phyloP scores from a whole-genome alignment of 352 stramenopile genomes.

The Phytophthora syringae region DNA sequence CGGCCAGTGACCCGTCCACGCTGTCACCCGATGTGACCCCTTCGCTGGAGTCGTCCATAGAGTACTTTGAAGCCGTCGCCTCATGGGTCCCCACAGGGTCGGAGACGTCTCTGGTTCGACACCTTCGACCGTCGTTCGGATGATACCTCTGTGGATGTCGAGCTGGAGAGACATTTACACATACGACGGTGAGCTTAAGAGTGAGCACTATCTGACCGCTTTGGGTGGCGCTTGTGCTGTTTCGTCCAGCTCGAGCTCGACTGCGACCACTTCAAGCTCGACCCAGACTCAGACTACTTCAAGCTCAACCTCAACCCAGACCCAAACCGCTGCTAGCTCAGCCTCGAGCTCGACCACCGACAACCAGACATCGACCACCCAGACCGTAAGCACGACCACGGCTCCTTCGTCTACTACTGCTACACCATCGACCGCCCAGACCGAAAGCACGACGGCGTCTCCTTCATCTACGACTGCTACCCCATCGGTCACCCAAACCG shows the following conservation, averaged over 20 bases:
- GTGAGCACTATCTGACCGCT: conserved; percentile 32
- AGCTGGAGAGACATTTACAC: conserved; percentile 64
- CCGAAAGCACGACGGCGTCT: no score
- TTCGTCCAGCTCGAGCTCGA: conserved; percentile 26
- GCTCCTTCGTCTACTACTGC: background rate
- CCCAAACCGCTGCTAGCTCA: conserved; percentile 7
- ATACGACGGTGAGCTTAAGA: conserved; percentile 54
- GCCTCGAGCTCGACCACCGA: conserved; percentile 1
- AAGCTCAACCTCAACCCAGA: conserved; percentile 2
- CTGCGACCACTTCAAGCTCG: conserved; percentile 14
- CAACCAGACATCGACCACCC: no score
- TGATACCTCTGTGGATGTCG: conserved; percentile 41
- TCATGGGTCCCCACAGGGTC: conserved; percentile 28
- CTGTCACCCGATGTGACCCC: conserved; percentile 45
- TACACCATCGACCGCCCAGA: background rate
- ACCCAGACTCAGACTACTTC: no score
- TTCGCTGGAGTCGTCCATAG: conserved; percentile 38
- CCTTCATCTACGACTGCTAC: no score
- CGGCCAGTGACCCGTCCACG: conserved; percentile 39
- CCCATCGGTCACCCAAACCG: no score
- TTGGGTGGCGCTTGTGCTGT: conserved; percentile 17
- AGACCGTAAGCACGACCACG: conserved; percentile 1
- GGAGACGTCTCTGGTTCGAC: conserved; percentile 48
- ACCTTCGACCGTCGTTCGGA: conserved; percentile 61
- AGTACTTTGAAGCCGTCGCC: conserved; percentile 35